Conservation (phyloP, 2,329 filamentous ascomycete species). For the Pseudogymnoascus sp. region DNA sequence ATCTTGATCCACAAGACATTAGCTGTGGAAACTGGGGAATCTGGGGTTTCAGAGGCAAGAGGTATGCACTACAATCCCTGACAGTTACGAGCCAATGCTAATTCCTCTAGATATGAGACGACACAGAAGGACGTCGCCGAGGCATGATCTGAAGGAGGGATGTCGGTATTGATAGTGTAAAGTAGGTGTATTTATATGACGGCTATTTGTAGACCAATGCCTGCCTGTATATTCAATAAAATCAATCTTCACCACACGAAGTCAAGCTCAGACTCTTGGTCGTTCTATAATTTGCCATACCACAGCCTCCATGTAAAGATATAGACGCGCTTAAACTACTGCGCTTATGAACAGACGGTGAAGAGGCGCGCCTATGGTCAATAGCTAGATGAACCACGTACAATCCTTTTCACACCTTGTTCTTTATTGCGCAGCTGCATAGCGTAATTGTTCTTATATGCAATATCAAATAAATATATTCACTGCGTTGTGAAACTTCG, state of each 20-base stretch:
- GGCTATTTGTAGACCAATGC: conserved; percentile 2
- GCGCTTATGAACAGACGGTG: not conserved
- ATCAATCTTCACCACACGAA: conserved; percentile 1
- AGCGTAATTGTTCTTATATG: not conserved
- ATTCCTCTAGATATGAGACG: conserved; percentile 25
- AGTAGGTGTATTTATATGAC: conserved; percentile 5
- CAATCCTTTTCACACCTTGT: not conserved
- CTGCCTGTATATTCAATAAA: conserved; percentile 6
- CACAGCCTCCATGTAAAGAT: not conserved
- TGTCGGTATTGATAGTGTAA: not conserved
- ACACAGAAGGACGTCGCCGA: conserved; percentile 20
- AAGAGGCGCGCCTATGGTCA: not conserved
- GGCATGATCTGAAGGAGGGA: not conserved
- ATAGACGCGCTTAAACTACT: not conserved
- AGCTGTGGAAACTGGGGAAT: conserved; percentile 95
- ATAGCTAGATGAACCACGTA: not conserved
- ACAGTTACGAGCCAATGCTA: conserved; percentile 12
- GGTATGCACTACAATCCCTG: conserved; percentile 43
- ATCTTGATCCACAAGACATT: conserved; percentile 86
- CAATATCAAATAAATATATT: not conserved
- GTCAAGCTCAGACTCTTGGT: not conserved
- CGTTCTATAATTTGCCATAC: not conserved
- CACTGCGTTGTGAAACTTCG: not conserved
- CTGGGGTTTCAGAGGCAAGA: conserved; percentile 96
- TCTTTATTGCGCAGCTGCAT: not conserved